phyloP scores from a whole-genome alignment of 345 rosid genomes.

The Pistacia integerrima region DNA sequence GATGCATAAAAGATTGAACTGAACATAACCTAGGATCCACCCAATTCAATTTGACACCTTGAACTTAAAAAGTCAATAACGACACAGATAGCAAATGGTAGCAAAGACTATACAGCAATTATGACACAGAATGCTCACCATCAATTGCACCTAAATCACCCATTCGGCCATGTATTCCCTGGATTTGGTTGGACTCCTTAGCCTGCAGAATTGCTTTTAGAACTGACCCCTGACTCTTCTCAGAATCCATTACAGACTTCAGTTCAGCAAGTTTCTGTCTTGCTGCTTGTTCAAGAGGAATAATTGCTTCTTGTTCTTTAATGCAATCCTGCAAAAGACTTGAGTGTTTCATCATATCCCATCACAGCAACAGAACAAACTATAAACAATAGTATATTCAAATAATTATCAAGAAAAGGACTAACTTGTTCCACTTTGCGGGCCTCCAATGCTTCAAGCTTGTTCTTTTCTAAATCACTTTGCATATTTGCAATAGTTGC shows the following conservation, averaged over 20 bases:
- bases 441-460: constrained; percentile 68
- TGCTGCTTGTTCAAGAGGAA: constrained; percentile 90
- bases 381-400: constrained; percentile 11
- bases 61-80: neutral
- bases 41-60: neutral
- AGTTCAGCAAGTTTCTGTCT: constrained; percentile 91
- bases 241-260: constrained; percentile 73
- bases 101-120: constrained; percentile 3
- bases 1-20: neutral
- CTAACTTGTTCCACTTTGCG: constrained; percentile 71
- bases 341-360: constrained; percentile 19
- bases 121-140: constrained; percentile 46
- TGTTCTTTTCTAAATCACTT: constrained; percentile 60
- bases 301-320: constrained; percentile 77
- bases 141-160: constrained; percentile 99
- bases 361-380: neutral
- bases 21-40: neutral
- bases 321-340: constrained; percentile 61
- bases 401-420: constrained; percentile 24
- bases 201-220: constrained; percentile 84
- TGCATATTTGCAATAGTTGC: constrained; percentile 45
- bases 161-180: constrained; percentile 95
- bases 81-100: neutral
- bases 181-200: constrained; percentile 75
- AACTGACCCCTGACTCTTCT: constrained; percentile 92